These are phyloP conservation scores for Aspergillus niger DNA, from an alignment of 2,329 filamentous ascomycete genomes.

Conservation along the genomic window DNA sequence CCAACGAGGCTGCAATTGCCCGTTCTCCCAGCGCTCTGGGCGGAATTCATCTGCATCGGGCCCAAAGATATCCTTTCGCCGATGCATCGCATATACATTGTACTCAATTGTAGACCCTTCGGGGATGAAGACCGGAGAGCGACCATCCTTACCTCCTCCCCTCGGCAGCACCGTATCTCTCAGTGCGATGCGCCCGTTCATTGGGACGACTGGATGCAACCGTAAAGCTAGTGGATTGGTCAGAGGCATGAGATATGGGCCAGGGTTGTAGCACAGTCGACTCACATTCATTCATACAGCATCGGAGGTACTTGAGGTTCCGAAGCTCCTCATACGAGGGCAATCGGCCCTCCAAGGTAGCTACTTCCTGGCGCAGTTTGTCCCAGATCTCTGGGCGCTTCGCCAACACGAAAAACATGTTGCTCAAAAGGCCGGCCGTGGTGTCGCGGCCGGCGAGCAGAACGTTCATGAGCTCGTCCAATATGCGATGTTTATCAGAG, in stretches of 20 bases:
- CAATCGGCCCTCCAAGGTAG: background rate
- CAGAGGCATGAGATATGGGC: background rate
- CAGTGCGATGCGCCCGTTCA: background rate
- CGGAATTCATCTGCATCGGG: conserved; percentile 3
- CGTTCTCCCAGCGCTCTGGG: conserved; percentile 21
- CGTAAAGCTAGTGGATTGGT: background rate
- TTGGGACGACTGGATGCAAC: conserved; percentile 2
- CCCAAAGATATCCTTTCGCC: background rate
- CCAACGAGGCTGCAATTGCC: conserved; percentile 33
- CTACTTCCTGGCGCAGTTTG: conserved; percentile 26
- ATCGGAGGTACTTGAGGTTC: conserved; percentile 6
- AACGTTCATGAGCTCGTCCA: conserved; percentile 51
- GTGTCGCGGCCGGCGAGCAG: conserved; percentile 43
- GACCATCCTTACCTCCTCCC: conserved; percentile 5
- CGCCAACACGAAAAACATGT: conserved; percentile 36
- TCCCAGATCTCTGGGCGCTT: conserved; percentile 29
- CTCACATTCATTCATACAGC: conserved; percentile 18
- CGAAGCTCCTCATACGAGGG: conserved; percentile 14
- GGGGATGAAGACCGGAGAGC: background rate
- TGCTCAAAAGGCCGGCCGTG: conserved; percentile 38
- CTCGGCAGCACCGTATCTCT: background rate
- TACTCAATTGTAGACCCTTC: background rate
- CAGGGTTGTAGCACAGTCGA: conserved; percentile 9
- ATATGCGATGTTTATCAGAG: conserved; percentile 48
- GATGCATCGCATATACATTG: conserved; percentile 6